Evolutionary conservation across 148 eudicot genomes (phyloP).

Genomic region (Chenopodium suecicum): DNA sequence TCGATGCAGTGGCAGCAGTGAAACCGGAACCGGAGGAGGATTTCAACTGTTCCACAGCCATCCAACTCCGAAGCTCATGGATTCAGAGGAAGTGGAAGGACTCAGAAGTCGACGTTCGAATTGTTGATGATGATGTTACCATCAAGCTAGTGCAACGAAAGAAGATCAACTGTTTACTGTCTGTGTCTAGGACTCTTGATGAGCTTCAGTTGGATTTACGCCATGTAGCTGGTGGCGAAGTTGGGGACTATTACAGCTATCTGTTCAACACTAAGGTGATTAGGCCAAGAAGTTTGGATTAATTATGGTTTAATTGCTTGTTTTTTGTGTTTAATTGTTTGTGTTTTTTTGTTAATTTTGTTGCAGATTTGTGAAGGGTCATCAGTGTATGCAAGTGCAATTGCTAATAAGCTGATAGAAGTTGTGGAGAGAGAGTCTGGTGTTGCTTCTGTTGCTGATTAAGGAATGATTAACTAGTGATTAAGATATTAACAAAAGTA

Average conservation of each 20-base stretch:
- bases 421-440: constrained; percentile 67
- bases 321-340: too few relatives aligned
- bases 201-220: constrained; percentile 83
- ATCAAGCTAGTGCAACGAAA: constrained; percentile 85
- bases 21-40: constrained; percentile 41
- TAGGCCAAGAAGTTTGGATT: background rate
- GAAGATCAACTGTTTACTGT: constrained; percentile 66
- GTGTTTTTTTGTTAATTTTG: background rate
- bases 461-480: background rate
- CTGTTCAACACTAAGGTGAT: constrained; percentile 85
- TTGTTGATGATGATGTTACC: constrained; percentile 81
- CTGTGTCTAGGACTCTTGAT: constrained; percentile 76
- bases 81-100: constrained; percentile 80
- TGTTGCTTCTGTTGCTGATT: constrained; percentile 25
- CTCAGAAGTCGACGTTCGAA: constrained; percentile 83
- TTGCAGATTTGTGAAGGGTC: constrained; percentile 92
- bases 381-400: constrained; percentile 84
- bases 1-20: constrained; percentile 10
- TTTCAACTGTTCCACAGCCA: constrained; percentile 29
- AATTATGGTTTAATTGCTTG: background rate
- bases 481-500: background rate
- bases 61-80: constrained; percentile 74
- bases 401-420: constrained; percentile 87
- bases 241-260: constrained; percentile 84
- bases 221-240: constrained; percentile 95